These are phyloP conservation scores for Diospyros lotus DNA, from an alignment of 148 eudicot genomes.

Conservation along the genomic window DNA sequence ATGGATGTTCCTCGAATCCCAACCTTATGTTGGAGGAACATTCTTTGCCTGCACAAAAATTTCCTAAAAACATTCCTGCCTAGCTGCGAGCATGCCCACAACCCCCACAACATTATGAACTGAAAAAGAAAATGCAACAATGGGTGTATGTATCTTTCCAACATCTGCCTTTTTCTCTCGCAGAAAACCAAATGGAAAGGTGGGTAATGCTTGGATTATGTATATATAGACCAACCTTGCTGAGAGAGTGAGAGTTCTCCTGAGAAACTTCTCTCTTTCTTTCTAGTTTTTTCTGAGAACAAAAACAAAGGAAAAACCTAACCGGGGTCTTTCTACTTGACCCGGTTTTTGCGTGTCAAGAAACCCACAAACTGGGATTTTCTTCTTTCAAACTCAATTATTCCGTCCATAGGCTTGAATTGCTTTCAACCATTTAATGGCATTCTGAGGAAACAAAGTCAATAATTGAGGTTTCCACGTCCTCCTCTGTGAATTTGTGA, in stretches of 20 bases:
- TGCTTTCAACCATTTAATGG: neutral
- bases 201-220: constrained; percentile 9
- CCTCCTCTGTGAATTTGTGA: neutral
- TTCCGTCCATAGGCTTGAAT: neutral
- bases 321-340: constrained; percentile 33
- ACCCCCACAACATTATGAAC: neutral
- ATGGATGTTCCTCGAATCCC: neutral
- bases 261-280: too few species aligned
- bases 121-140: too few species aligned
- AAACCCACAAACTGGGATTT: constrained; percentile 8
- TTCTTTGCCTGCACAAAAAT: neutral
- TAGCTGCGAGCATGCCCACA: neutral
- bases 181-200: neutral
- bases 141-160: too few species aligned
- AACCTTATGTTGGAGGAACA: too few species aligned
- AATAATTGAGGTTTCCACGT: neutral
- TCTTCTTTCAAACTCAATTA: constrained; percentile 16
- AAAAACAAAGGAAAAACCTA: neutral
- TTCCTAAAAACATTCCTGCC: constrained; percentile 5
- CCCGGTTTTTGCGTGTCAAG: constrained; percentile 3
- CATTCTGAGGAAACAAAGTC: constrained; percentile 8
- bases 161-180: neutral
- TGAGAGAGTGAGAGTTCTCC: constrained; percentile 10
- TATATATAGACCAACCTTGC: neutral
- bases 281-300: neutral